phyloP scores from a whole-genome alignment of 164 flowering plant species.

The Magnolia kwangsiensis region DNA sequence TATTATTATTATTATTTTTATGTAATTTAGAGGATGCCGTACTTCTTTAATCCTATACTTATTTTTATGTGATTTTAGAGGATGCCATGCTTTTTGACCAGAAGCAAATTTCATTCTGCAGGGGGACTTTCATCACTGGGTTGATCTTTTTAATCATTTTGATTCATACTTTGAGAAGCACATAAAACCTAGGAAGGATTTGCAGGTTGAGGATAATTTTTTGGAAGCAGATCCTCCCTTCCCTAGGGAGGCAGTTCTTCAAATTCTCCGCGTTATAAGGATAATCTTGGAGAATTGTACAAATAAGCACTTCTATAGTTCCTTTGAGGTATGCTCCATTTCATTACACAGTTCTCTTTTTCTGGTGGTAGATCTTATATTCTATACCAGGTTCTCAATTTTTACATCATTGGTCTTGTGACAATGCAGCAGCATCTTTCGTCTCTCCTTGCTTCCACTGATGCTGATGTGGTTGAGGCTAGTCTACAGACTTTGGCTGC shows the following conservation, averaged over 20 bases:
- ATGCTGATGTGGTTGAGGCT: slow-evolving; percentile 88
- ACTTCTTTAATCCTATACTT: no score
- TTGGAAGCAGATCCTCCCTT: slow-evolving; percentile 79
- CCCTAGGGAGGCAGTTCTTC: slow-evolving; percentile 81
- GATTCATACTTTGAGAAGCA: slow-evolving; percentile 87
- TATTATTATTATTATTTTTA: neutral
- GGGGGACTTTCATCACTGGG: slow-evolving; percentile 99
- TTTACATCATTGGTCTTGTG: slow-evolving; percentile 13
- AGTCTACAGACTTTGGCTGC: slow-evolving; percentile 84
- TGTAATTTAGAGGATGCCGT: neutral
- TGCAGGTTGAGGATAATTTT: slow-evolving; percentile 70
- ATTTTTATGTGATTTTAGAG: neutral
- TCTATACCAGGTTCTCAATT: neutral
- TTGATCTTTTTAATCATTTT: slow-evolving; percentile 86
- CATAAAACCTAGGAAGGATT: slow-evolving; percentile 76
- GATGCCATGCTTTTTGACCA: neutral
- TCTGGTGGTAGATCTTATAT: neutral
- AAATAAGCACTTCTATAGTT: slow-evolving; percentile 81
- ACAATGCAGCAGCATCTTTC: slow-evolving; percentile 79
- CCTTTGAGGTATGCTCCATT: slow-evolving; percentile 60
- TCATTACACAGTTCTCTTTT: neutral
- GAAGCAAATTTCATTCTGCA: slow-evolving; percentile 20
- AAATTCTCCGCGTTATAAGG: slow-evolving; percentile 79
- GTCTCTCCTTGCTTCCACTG: slow-evolving; percentile 78
- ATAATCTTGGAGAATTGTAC: slow-evolving; percentile 87